Percentiles rank a stretch among this genome's conserved stretches.
These are phyloP conservation scores for Phytophthora citrophthora DNA, from an alignment of 352 stramenopile species.

Conservation along the genomic window DNA sequence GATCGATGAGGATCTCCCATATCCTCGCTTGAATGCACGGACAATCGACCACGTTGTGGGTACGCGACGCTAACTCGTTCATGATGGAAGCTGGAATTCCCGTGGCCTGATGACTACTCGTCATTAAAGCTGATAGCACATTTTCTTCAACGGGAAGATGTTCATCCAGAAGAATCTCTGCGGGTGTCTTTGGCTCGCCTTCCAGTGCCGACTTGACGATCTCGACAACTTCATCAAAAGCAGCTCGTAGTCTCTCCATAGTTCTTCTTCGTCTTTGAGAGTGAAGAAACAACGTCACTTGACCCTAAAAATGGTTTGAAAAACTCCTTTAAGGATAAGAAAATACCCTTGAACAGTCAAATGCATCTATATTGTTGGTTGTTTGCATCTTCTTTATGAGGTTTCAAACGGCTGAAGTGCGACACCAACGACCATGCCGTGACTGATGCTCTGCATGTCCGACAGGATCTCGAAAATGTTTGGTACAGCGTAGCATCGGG, in stretches of 20 bases:
- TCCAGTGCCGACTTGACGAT: constrained; percentile 65
- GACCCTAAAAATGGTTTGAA: constrained; percentile 18
- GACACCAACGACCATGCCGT: constrained; percentile 63
- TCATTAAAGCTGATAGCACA: constrained; percentile 44
- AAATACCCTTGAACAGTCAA: constrained; percentile 1
- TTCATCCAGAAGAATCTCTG: constrained; percentile 69
- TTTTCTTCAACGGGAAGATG: constrained; percentile 65
- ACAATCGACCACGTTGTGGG: constrained; percentile 78
- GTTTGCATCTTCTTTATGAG: constrained; percentile 46
- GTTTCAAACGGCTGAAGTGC: constrained; percentile 63
- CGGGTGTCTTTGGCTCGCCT: constrained; percentile 62
- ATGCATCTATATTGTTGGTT: constrained; percentile 35
- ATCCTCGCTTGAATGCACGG: constrained; percentile 74
- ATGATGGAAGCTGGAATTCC: constrained; percentile 62
- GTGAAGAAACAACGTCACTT: constrained; percentile 1
- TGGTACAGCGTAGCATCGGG: constrained; percentile 58
- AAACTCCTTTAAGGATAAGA: not conserved
- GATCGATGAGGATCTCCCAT: constrained; percentile 71
- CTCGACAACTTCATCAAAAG: constrained; percentile 67
- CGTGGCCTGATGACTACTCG: constrained; percentile 38
- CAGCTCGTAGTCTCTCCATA: constrained; percentile 67
- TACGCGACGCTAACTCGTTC: constrained; percentile 69
- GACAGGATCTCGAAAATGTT: constrained; percentile 83
- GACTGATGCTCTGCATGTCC: constrained; percentile 74
- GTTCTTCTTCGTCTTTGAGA: constrained; percentile 1